Base-by-base conservation (phyloP, 2,329 filamentous ascomycete species). In the Cladosporium oxysporum region DNA sequence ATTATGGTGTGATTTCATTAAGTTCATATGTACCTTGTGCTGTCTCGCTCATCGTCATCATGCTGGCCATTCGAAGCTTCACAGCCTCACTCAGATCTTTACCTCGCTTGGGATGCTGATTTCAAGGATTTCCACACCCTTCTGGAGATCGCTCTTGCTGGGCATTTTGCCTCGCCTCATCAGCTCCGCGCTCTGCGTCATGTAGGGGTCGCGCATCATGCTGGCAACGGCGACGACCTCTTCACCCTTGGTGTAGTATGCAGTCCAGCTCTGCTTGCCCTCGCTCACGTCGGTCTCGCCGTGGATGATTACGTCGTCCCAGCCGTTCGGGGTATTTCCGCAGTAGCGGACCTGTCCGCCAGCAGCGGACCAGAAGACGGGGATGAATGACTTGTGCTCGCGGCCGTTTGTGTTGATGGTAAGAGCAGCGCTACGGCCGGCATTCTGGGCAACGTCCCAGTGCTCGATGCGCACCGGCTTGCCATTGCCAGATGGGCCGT, bases 381-480 rank as follows among this genome's bases (percentile, higher is more conserved):
- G 95, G 66, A 95, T 94, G 79, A 97, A 97, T 2, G 87, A 83
- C 72, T 91, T 88, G 0, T 88, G 83, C 52, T 84, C 78, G 55
- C 84, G 77, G 8, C 84, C 79, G 0, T 90, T 85, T 72, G 90
- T 83, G 70, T 88, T 85, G 74, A 99, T 97, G 72, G 91, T 87
- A 62, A 84, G 83, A 1, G 93, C 95, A 1, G 90, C 94, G 28
- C 86, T 85, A 52, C 94, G 91, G 2, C 95, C 95, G 1, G 91
- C 84, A 74, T 98, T 97, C 76, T 98, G 95, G 5, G 95, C 95
- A 2, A 99, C 95, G 79, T 97, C 94, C 95, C 95, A 99, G 78
- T 99, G 95, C 83, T 99, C 95, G 75, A 98, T 97, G 69, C 95
- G 90, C 0, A 90, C 87, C 21, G 85, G 84, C 53, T 84, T 84